Evolutionary conservation across 2,329 filamentous ascomycete genomes (phyloP), one percentile per base, ranked within the genome.

Genomic region (Neofusicoccum parvum): DNA sequence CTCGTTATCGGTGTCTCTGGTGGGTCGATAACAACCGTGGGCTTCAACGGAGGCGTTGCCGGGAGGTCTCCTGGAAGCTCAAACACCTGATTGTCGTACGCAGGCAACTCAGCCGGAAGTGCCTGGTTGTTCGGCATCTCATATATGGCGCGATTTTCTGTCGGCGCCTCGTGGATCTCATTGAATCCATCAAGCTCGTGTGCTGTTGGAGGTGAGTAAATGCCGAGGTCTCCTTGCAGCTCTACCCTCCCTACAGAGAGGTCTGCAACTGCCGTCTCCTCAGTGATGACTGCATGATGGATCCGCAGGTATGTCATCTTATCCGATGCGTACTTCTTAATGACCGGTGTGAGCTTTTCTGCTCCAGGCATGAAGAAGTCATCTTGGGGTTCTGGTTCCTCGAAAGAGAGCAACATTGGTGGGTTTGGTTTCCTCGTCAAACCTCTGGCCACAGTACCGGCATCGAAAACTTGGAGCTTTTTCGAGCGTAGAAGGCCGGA

Each of bases 401-500:
- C 65, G 10, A 53, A 60, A 11, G 58, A 54, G 7, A 62, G 50
- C 41, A 62, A 20, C 12, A 49, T 49, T 67, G 66, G 2, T 68
- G 68, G 14, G 66, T 66, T 2, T 66, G 67, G 15, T 59, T 70
- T 41, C 70, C 43, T 4, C 69, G 62, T 14, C 68, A 68, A 62
- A 9, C 27, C 71, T 72, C 15, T 74, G 75, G 69, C 79, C 23
- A 86, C 76, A 2, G 79, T 82, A 0, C 86, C 86, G 37, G 80
- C 78, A 73, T 89, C 86, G 2, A 88, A 76, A 2, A 85, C 82
- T 68, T 86, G 80, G 9, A 89, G 74, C 37, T 81, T 78, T 62
- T 76, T 78, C 7, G 85, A 85, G 56, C 81, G 75, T 11, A 88
- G 70, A 5, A 88, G 75, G 15, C 81, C 82, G 3, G 82, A 83